Percentiles rank a stretch among this genome's conserved stretches.
Conservation (phyloP, 108 stramenopile genomes). For the Parietichytrium sp. region DNA sequence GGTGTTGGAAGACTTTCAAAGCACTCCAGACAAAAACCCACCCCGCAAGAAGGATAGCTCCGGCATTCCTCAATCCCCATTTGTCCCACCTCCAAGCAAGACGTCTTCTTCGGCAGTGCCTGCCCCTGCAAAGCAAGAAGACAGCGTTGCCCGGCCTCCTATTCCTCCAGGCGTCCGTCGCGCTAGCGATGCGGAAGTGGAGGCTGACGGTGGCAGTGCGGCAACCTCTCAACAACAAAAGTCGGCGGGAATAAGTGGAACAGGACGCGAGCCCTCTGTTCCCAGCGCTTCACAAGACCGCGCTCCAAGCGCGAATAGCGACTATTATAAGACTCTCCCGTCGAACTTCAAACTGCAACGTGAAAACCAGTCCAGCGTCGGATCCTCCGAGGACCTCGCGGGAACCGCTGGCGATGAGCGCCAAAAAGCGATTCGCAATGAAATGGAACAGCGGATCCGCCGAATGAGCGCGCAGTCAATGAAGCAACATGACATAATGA, state of each 20-base stretch:
- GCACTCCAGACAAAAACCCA: neutral
- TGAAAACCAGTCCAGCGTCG: neutral
- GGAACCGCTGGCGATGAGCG: neutral
- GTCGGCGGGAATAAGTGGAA: neutral
- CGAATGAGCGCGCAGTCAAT: neutral
- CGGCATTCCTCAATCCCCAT: neutral
- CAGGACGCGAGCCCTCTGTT: neutral
- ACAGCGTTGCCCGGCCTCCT: neutral
- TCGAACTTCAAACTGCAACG: neutral
- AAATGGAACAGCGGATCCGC: slow-evolving; percentile 29
- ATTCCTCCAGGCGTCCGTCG: neutral
- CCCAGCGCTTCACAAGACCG: neutral
- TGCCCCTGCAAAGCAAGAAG: neutral
- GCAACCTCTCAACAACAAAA: neutral
- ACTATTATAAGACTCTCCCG: no score
- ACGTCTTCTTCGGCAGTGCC: neutral
- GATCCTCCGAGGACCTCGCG: neutral
- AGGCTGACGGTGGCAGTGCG: neutral
- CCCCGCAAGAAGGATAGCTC: neutral
- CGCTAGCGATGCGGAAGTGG: neutral
- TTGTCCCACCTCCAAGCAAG: neutral
- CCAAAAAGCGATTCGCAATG: neutral
- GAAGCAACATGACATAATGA: neutral
- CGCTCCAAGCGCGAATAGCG: neutral
- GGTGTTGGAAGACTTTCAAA: neutral